These are phyloP conservation scores for Microbotryum silenes-acaulis DNA, from an alignment of 1,284 basidiomycete genomes.

Conservation along the genomic window DNA sequence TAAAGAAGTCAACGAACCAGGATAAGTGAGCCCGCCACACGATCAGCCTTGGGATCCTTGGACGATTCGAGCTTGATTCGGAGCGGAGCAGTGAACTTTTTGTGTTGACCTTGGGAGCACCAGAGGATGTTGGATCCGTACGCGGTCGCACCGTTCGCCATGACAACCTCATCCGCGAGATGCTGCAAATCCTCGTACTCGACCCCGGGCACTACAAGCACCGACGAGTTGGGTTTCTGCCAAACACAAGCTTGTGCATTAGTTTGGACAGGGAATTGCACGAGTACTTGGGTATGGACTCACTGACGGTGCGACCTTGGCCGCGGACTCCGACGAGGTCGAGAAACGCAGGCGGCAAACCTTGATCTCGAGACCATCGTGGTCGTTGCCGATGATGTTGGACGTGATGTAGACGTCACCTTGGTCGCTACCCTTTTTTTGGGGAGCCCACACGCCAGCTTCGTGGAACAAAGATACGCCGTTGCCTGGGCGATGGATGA, in stretches of 20 bases:
- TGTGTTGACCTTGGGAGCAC: slow-evolving; percentile 3
- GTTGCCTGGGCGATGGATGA: not conserved
- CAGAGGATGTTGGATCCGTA: not conserved
- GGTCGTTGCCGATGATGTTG: not conserved
- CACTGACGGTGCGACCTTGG: not conserved
- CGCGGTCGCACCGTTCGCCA: slow-evolving; percentile 3
- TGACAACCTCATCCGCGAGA: not conserved
- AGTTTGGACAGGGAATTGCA: not conserved
- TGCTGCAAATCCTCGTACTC: not conserved
- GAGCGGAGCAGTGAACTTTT: not conserved
- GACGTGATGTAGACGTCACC: slow-evolving; percentile 2
- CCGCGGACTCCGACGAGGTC: not conserved
- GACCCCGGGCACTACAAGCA: not conserved
- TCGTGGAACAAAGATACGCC: slow-evolving; percentile 4
- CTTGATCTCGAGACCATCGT: not conserved
- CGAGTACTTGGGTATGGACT: not conserved
- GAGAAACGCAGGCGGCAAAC: not conserved
- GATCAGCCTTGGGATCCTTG: no score
- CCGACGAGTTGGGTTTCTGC: not conserved
- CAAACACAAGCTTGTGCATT: not conserved
- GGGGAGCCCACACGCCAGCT: slow-evolving; percentile 1
- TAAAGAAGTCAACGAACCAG: no score
- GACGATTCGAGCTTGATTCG: no score
- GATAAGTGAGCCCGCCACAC: no score
- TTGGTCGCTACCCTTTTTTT: not conserved